Conservation (phyloP, 2,329 filamentous ascomycete genomes). For the Ramichloridium luteum region DNA sequence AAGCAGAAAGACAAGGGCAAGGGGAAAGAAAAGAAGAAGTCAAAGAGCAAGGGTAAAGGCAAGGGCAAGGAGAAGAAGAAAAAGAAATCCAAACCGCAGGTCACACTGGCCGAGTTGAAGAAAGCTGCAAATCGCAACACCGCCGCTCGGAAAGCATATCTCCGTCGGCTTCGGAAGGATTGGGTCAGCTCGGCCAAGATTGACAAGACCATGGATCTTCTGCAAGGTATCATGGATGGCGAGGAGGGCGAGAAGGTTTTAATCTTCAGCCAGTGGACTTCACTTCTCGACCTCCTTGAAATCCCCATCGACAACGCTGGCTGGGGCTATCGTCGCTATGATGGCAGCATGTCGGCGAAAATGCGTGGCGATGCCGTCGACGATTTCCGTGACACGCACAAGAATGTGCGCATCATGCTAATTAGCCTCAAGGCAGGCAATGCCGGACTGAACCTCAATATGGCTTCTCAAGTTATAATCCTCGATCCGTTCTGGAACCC, state of each 20-base stretch:
- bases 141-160: conserved; percentile 55
- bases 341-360: conserved; percentile 58
- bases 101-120: conserved; percentile 53
- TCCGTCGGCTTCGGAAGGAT: conserved; percentile 52
- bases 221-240: conserved; percentile 37
- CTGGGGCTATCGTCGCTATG: conserved; percentile 56
- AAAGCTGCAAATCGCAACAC: conserved; percentile 52
- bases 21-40: conserved; percentile 8
- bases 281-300: conserved; percentile 64
- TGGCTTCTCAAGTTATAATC: conserved; percentile 75
- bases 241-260: conserved; percentile 59
- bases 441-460: conserved; percentile 73
- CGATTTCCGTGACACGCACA: conserved; percentile 50
- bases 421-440: conserved; percentile 72
- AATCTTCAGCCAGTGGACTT: conserved; percentile 72
- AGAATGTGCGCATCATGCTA: conserved; percentile 54
- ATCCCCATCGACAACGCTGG: conserved; percentile 51
- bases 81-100: conserved; percentile 23
- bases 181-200: conserved; percentile 69
- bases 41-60: conserved; percentile 24
- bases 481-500: conserved; percentile 94
- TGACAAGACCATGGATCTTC: conserved; percentile 53
- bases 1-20: conserved; percentile 8
- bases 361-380: conserved; percentile 55
- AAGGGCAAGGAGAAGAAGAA: conserved; percentile 30